Evolutionary conservation across 331 rosid genomes (phyloP).

Genomic region (Arachis monticola): DNA sequence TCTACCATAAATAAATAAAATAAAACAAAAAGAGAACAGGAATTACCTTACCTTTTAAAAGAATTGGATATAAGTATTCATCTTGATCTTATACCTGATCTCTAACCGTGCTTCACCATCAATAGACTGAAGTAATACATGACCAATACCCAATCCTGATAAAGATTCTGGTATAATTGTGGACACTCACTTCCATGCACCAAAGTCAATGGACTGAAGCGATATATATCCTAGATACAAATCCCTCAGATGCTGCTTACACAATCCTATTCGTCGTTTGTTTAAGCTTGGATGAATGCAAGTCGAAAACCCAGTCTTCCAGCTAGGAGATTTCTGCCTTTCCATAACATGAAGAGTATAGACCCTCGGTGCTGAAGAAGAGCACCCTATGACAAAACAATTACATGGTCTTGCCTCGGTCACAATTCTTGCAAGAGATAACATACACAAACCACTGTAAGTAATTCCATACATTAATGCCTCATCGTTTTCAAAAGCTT

Average conservation of each 20-base stretch:
- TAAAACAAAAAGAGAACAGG: conserved; percentile 23
- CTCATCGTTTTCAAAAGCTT: conserved; percentile 67
- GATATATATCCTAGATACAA: conserved; percentile 84
- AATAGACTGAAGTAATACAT: conserved; percentile 23
- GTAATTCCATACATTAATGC: conserved; percentile 82
- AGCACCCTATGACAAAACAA: conserved; percentile 82
- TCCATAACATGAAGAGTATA: conserved; percentile 91
- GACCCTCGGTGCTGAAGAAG: conserved; percentile 69
- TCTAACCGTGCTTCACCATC: conserved; percentile 66
- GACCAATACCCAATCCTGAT: conserved; percentile 32
- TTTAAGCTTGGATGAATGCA: conserved; percentile 92
- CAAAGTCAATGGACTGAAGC: conserved; percentile 83
- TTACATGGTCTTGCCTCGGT: conserved; percentile 73
- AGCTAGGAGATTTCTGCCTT: conserved; percentile 89
- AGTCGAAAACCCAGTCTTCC: conserved; percentile 93
- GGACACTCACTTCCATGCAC: conserved; percentile 70
- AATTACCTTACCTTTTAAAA: conserved; percentile 47
- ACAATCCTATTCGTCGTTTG: conserved; percentile 72
- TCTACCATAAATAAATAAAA: not conserved
- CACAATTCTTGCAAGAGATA: conserved; percentile 84
- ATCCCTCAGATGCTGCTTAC: conserved; percentile 76
- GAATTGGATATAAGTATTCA: conserved; percentile 44
- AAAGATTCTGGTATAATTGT: conserved; percentile 27
- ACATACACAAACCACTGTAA: conserved; percentile 71
- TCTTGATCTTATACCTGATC: conserved; percentile 46